phyloP scores from a whole-genome alignment of 1,284 basidiomycete species.

The Puccinia coronata region DNA sequence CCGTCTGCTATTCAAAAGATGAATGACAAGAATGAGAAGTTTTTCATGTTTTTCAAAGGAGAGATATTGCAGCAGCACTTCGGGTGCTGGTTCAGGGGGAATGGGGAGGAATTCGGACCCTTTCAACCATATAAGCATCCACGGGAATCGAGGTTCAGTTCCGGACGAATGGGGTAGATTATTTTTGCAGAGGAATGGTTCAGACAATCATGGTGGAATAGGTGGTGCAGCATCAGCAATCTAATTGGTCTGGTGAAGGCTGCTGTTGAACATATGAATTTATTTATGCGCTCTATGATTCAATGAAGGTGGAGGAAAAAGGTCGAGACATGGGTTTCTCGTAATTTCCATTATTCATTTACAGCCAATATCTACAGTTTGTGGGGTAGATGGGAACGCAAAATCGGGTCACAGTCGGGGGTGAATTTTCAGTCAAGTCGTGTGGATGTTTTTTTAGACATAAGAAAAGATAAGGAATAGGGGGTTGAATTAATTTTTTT shows the following conservation, averaged over 20 bases:
- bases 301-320: not conserved
- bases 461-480: not conserved
- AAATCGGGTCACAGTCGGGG: no score
- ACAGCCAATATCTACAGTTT: not conserved
- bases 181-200: no score
- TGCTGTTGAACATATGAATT: not conserved
- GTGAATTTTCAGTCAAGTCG: not conserved
- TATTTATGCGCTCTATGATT: not conserved
- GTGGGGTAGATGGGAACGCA: not conserved
- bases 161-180: no score
- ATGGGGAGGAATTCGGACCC: no score
- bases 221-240: not conserved
- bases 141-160: no score
- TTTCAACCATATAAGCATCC: no score
- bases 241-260: not conserved
- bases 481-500: not conserved
- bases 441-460: not conserved
- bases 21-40: no score
- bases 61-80: no score
- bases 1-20: no score
- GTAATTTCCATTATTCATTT: conserved; percentile 7
- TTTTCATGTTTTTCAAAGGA: no score
- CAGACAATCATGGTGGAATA: no score
- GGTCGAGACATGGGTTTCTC: not conserved
- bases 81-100: no score